phyloP scores from a whole-genome alignment of 371 early-diverging fungal species.

The Lichtheimia ornata region DNA sequence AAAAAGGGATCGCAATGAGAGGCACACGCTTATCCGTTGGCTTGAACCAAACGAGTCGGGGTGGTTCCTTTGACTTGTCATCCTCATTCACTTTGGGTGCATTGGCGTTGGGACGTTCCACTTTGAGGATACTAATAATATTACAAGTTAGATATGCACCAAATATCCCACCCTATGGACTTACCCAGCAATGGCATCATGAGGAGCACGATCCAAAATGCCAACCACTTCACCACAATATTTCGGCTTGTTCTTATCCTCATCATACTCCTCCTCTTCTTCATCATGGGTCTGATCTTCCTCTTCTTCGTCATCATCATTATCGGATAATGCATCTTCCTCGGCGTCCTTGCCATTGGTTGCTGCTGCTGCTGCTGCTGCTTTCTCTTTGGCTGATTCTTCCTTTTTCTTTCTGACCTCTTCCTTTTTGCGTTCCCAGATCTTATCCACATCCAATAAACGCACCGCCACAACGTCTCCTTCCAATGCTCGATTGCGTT shows the following conservation, averaged over 20 bases:
- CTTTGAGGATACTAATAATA: background rate
- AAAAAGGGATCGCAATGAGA: slow-evolving; percentile 52
- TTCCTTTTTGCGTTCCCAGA: slow-evolving; percentile 29
- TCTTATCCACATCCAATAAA: slow-evolving; percentile 52
- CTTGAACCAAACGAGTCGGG: slow-evolving; percentile 55
- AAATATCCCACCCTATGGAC: background rate
- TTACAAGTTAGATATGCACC: background rate
- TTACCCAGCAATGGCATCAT: slow-evolving; percentile 20
- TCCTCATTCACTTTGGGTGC: slow-evolving; percentile 4
- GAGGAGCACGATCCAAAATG: slow-evolving; percentile 45
- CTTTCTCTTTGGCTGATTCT: slow-evolving; percentile 13
- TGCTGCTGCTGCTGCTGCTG: slow-evolving; percentile 10
- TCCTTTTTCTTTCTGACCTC: slow-evolving; percentile 25
- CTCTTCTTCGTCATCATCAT: slow-evolving; percentile 8
- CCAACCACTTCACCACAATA: slow-evolving; percentile 60
- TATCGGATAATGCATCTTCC: slow-evolving; percentile 11
- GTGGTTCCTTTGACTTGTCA: slow-evolving; percentile 14
- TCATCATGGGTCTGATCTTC: slow-evolving; percentile 4
- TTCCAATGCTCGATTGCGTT: slow-evolving; percentile 79
- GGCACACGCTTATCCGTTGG: slow-evolving; percentile 69
- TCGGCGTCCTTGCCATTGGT: slow-evolving; percentile 23
- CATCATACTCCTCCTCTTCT: slow-evolving; percentile 20
- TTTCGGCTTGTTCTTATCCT: slow-evolving; percentile 43
- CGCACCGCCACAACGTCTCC: slow-evolving; percentile 73
- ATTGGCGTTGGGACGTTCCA: background rate